These are phyloP conservation scores for Piper betle DNA, from an alignment of 164 flowering plant species.

Conservation along the genomic window DNA sequence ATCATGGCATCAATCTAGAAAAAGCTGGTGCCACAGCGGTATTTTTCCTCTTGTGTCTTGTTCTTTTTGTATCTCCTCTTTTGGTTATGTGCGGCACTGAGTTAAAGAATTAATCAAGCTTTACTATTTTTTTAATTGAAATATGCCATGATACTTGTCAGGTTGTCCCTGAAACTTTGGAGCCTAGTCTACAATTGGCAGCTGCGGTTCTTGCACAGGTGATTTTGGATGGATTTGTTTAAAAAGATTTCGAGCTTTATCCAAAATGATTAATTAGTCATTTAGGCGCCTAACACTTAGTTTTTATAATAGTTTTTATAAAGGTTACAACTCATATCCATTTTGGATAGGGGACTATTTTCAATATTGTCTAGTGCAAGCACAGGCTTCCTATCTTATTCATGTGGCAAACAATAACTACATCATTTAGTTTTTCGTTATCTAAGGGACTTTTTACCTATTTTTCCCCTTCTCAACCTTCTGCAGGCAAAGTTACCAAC, in stretches of 20 bases:
- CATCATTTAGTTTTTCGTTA: no score
- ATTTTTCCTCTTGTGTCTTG: constrained; percentile 4
- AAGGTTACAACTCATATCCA: no score
- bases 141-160: constrained; percentile 13
- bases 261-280: background rate
- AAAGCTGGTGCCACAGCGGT: constrained; percentile 99
- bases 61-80: no score
- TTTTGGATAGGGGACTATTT: no score
- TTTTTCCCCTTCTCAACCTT: background rate
- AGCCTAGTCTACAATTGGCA: constrained; percentile 96
- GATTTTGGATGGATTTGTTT: constrained; percentile 3
- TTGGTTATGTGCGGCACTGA: no score
- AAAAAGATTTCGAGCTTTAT: background rate
- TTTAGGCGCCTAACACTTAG: no score
- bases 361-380: no score
- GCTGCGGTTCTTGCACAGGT: constrained; percentile 99
- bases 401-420: no score
- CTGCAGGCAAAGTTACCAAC: constrained; percentile 81
- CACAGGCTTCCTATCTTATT: no score
- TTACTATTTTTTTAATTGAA: background rate
- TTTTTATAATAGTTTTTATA: no score
- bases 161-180: constrained; percentile 99
- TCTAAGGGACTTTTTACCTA: background rate
- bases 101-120: background rate
- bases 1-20: constrained; percentile 95